These are phyloP conservation scores for Avena atlantica DNA, from an alignment of 176 grass and related monocot species.

Conservation along the genomic window DNA sequence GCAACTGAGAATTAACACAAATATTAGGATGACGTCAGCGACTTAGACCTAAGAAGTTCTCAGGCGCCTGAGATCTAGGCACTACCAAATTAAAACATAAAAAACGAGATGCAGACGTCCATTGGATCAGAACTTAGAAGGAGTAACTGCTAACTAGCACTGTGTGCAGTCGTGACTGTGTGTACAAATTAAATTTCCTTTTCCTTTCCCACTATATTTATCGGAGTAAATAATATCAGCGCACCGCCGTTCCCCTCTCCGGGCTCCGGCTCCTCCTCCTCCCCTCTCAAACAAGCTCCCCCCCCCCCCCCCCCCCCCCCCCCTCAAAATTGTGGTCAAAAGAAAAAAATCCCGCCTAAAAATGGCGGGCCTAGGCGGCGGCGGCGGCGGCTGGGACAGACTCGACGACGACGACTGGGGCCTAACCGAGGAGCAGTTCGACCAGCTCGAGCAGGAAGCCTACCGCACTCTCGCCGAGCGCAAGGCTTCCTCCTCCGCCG, in stretches of 20 bases:
- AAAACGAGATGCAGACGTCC: no score
- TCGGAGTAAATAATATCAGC: background rate
- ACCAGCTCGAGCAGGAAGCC: conserved; percentile 86
- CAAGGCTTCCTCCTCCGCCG: conserved; percentile 61
- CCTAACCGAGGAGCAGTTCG: conserved; percentile 77
- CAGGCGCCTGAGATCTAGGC: no score
- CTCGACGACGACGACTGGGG: conserved; percentile 76
- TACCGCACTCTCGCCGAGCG: conserved; percentile 74
- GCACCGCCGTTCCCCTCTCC: background rate
- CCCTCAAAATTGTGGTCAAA: background rate
- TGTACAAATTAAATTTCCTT: no score
- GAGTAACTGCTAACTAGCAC: no score
- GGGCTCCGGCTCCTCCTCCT: no score
- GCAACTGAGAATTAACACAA: no score
- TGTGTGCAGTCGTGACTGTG: no score
- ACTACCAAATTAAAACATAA: no score
- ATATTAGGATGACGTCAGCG: no score
- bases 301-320: background rate
- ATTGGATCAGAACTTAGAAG: no score
- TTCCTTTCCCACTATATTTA: background rate
- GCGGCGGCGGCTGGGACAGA: conserved; percentile 11
- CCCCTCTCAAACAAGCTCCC: background rate
- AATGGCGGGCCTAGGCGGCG: conserved; percentile 48
- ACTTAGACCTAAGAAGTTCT: no score
- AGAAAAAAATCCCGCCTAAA: conserved; percentile 25